Conservation (phyloP, 2,329 filamentous ascomycete genomes). For the Aspergillus brunneoviolaceus region DNA sequence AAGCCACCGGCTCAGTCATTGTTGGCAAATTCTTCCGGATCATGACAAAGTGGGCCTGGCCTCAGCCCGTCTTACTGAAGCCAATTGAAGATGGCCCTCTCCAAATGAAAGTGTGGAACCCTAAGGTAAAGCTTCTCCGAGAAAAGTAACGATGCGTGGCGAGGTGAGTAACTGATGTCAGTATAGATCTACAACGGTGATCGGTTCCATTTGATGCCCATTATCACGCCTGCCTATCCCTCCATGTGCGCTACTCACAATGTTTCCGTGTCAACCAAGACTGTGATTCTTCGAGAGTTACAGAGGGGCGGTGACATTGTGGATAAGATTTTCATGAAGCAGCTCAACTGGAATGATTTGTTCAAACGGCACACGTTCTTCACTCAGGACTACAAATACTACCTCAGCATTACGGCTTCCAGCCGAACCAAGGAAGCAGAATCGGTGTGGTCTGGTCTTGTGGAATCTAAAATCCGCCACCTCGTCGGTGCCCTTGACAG, state of each 20-base stretch:
- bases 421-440: conserved; percentile 82
- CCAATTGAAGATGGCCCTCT: conserved; percentile 78
- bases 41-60: conserved; percentile 90
- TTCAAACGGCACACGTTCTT: conserved; percentile 94
- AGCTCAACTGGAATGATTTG: conserved; percentile 78
- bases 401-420: conserved; percentile 81
- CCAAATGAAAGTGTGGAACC: conserved; percentile 90
- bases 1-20: conserved; percentile 82
- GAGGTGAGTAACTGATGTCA: neutral
- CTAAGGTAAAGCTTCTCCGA: conserved; percentile 58
- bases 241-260: conserved; percentile 98
- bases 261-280: conserved; percentile 80
- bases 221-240: conserved; percentile 96
- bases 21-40: conserved; percentile 94
- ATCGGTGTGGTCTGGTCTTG: conserved; percentile 83
- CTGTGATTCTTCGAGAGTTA: conserved; percentile 80
- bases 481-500: conserved; percentile 81
- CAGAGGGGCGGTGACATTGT: conserved; percentile 74
- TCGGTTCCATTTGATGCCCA: conserved; percentile 87
- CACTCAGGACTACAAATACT: conserved; percentile 90
- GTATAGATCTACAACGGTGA: conserved; percentile 74
- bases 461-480: conserved; percentile 88
- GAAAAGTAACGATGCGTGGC: neutral
- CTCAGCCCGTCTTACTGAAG: conserved; percentile 87
- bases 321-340: conserved; percentile 74